A percentile compares a stretch with the other conserved stretches of the same genome.
Conservation (phyloP, 495 filamentous ascomycete genomes). For the Lentithecium fluviatile region DNA sequence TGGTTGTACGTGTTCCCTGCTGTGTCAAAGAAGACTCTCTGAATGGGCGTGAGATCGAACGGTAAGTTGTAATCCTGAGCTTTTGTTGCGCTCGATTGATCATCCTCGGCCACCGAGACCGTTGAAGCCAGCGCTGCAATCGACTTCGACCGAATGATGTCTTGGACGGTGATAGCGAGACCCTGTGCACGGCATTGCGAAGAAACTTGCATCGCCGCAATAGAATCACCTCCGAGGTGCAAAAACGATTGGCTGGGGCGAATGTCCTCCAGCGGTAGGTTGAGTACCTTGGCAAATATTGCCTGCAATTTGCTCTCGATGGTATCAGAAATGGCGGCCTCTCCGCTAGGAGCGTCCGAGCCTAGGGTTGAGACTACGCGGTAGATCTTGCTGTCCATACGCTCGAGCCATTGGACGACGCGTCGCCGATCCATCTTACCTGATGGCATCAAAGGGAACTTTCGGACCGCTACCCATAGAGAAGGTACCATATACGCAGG, state of each 20-base stretch:
- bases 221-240: conserved; percentile 37
- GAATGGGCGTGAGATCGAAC: conserved; percentile 70
- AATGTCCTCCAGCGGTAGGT: conserved; percentile 25
- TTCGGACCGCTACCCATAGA: conserved; percentile 20
- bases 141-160: conserved; percentile 33
- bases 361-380: conserved; percentile 21
- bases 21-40: conserved; percentile 65
- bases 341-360: conserved; percentile 7
- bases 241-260: conserved; percentile 31
- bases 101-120: background rate
- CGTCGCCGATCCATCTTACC: conserved; percentile 35
- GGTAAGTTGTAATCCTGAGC: conserved; percentile 3
- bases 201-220: conserved; percentile 36
- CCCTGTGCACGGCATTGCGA: conserved; percentile 28
- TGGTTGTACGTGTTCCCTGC: conserved; percentile 58
- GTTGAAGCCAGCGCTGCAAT: conserved; percentile 27
- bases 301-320: conserved; percentile 29
- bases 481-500: conserved; percentile 39
- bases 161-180: conserved; percentile 33
- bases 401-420: conserved; percentile 29
- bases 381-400: conserved; percentile 23
- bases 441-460: conserved; percentile 32
- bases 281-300: conserved; percentile 30
- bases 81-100: conserved; percentile 42
- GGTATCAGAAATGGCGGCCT: conserved; percentile 8